These are phyloP conservation scores for Xylaria arbuscula DNA, from an alignment of 2,329 filamentous ascomycete genomes.

Conservation along the genomic window DNA sequence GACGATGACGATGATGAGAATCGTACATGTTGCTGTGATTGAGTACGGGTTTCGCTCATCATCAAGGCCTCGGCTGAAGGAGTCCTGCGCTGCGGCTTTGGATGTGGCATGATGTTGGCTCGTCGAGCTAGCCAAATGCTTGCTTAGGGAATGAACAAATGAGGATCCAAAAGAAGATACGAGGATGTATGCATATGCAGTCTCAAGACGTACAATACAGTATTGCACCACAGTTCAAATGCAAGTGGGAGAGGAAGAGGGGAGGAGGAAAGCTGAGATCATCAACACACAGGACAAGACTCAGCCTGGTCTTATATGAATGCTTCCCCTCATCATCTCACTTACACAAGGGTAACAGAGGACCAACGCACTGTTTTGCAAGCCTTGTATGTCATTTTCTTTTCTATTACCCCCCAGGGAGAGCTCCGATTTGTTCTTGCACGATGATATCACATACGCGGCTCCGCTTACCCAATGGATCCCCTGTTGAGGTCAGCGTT, in stretches of 20 bases:
- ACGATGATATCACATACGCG: neutral
- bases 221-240: neutral
- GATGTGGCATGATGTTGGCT: constrained; percentile 21
- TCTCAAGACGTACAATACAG: neutral
- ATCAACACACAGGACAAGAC: neutral
- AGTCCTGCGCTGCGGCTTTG: neutral
- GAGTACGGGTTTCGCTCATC: neutral
- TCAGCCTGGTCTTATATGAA: constrained; percentile 17
- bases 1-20: neutral
- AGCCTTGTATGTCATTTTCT: constrained; percentile 14
- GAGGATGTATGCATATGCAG: neutral
- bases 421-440: constrained; percentile 1
- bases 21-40: constrained; percentile 5
- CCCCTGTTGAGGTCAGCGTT: neutral
- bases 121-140: neutral
- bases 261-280: neutral
- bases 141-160: neutral
- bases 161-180: neutral
- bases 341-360: constrained; percentile 1
- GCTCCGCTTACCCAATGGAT: neutral
- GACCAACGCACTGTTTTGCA: constrained; percentile 9
- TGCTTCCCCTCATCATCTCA: neutral
- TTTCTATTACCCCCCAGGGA: neutral
- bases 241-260: neutral
- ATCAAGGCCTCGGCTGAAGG: neutral